Evolutionary conservation across 805 yeast species (phyloP), one percentile per base, ranked within the genome.

Genomic region (Yamadazyma paraphyllophila): DNA sequence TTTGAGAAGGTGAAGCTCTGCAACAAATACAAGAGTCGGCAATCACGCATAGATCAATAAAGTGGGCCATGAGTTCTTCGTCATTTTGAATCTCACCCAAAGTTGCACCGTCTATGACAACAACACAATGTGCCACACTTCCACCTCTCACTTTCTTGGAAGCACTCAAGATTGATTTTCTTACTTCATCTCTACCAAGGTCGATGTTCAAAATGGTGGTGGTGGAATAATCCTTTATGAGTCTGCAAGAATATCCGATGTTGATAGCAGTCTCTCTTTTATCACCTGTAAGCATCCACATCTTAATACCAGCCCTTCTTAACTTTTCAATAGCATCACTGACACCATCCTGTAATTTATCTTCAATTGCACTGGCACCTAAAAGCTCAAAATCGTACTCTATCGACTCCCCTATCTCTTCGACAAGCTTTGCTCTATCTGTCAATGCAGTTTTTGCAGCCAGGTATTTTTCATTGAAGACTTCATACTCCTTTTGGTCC

Each of bases 261-360:
- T 90, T 94, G 49, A 94, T 90, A 1, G 99, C 99, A 0, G 99
- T 94, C 65, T 94, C 99, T 48, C 97, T 74, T 61, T 95, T 95
- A 62, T 94, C 99, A 37, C 99, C 99, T 0, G 99, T 94, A 39
- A 94, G 71, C 97, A 94, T 94, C 99, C 99, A 94, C 74, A 94
- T 67, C 58, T 85, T 88, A 46, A 94, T 89, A 2, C 96, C 96
- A 0, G 99, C 98, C 51, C 95, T 76, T 55, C 96, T 79, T 41
- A 94, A 74, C 58, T 89, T 90, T 47, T 89, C 97, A 51, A 94
- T 91, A 0, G 98, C 80, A 44, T 91, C 96, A 16, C 97, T 85
- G 6, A 94, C 99, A n/a, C 99, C 99, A 17, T 83, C 85, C 66
- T 94, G 99, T 33, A 94, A 73, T 60, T 92, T 94, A 61, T 94